Evolutionary conservation across 495 filamentous ascomycete species (phyloP).

Genomic region (Neurospora sublineolata): DNA sequence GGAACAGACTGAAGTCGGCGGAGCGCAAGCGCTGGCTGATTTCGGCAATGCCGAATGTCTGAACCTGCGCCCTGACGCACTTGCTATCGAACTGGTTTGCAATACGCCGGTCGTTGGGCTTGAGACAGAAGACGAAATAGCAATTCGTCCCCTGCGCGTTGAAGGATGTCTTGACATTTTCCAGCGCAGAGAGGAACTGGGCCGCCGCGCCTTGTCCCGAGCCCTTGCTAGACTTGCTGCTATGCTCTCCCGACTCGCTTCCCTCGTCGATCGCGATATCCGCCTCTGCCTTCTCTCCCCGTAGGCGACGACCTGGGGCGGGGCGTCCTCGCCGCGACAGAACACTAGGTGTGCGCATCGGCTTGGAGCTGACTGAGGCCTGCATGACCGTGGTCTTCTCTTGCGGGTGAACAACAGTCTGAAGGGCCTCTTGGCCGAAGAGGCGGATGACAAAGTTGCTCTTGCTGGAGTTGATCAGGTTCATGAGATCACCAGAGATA

Average conservation of each 20-base stretch:
- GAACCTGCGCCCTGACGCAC: conserved; percentile 86
- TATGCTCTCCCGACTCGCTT: conserved; percentile 39
- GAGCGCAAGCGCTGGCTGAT: conserved; percentile 87
- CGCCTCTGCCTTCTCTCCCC: conserved; percentile 26
- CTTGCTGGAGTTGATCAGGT: conserved; percentile 76
- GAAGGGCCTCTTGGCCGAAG: conserved; percentile 85
- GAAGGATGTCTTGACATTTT: conserved; percentile 77
- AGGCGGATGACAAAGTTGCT: conserved; percentile 81
- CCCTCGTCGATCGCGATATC: conserved; percentile 31
- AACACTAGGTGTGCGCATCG: conserved; percentile 83
- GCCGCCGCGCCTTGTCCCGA: conserved; percentile 75
- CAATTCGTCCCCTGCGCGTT: conserved; percentile 72
- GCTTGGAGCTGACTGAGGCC: conserved; percentile 89
- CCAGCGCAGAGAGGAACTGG: conserved; percentile 81
- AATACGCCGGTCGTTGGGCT: conserved; percentile 93
- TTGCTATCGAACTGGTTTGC: conserved; percentile 99
- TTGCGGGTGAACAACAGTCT: conserved; percentile 80
- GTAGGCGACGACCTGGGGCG: conserved; percentile 31
- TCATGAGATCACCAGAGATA: conserved; percentile 92
- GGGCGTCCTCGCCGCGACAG: conserved; percentile 46
- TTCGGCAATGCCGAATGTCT: conserved; percentile 92
- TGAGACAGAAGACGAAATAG: conserved; percentile 94
- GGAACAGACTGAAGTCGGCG: conserved; percentile 89
- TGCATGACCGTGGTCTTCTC: conserved; percentile 90
- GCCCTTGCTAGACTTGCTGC: conserved; percentile 11